Evolutionary conservation across 139 green algal genomes (phyloP).

Genomic region (Nannochloris sp.): DNA sequence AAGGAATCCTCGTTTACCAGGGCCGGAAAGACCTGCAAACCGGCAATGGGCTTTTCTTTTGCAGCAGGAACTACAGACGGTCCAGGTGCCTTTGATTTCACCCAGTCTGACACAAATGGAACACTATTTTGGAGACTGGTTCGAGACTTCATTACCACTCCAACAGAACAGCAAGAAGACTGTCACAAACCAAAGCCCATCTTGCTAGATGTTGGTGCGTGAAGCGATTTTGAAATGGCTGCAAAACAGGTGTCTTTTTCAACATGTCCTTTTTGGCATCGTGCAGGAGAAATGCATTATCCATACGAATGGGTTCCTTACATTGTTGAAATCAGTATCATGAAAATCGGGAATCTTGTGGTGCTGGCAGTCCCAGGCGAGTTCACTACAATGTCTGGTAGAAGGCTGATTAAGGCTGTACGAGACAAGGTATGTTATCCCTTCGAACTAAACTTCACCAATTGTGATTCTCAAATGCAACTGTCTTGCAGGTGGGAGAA

Average conservation of each 20-base stretch:
- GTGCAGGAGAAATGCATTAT: constrained; percentile 30
- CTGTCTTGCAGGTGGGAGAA: constrained; percentile 14
- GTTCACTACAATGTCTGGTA: constrained; percentile 76
- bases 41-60: constrained; percentile 80
- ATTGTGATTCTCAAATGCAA: neutral
- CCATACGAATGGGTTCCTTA: constrained; percentile 62
- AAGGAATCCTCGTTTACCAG: constrained; percentile 21
- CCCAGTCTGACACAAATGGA: constrained; percentile 60
- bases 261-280: constrained; percentile 12
- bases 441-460: neutral
- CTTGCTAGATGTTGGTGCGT: constrained; percentile 53
- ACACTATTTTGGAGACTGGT: constrained; percentile 66
- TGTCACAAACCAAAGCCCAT: constrained; percentile 83
- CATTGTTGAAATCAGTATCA: constrained; percentile 49
- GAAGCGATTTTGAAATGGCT: neutral
- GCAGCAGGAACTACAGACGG: constrained; percentile 80
- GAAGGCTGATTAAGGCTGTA: constrained; percentile 48
- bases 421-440: constrained; percentile 15
- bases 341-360: constrained; percentile 40
- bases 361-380: constrained; percentile 61
- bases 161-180: constrained; percentile 37
- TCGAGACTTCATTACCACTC: constrained; percentile 39
- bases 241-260: constrained; percentile 14
- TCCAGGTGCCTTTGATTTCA: constrained; percentile 77
- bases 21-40: constrained; percentile 48